Conservation (phyloP, 495 filamentous ascomycete species). For the Elaphomyces granulatus region DNA sequence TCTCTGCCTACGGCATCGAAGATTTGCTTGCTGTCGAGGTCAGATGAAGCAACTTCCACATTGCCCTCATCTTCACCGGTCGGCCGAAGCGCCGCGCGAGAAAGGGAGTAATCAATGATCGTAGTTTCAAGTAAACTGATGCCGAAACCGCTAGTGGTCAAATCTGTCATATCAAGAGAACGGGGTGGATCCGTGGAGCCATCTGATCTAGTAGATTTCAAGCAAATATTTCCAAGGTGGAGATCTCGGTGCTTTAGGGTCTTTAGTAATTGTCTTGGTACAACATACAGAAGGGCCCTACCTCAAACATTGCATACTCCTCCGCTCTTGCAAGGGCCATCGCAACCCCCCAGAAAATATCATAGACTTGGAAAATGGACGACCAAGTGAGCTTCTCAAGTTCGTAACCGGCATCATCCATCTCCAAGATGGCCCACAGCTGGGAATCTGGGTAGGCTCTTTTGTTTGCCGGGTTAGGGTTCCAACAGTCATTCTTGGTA, state of each 20-base stretch:
- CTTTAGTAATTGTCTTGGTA: slow-evolving; percentile 1
- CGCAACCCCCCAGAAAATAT: slow-evolving; percentile 71
- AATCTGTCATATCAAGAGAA: slow-evolving; percentile 6
- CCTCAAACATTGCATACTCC: slow-evolving; percentile 58
- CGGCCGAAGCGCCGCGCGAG: slow-evolving; percentile 37
- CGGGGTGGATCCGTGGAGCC: slow-evolving; percentile 15
- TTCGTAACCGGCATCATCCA: slow-evolving; percentile 72
- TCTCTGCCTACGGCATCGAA: slow-evolving; percentile 32
- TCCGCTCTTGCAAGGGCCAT: slow-evolving; percentile 68
- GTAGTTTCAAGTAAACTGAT: slow-evolving; percentile 61
- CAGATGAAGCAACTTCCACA: slow-evolving; percentile 28
- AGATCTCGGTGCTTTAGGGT: slow-evolving; percentile 58
- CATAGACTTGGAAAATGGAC: slow-evolving; percentile 52
- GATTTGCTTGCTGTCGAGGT: slow-evolving; percentile 33
- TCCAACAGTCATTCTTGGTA: slow-evolving; percentile 42
- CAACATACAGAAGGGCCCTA: too few species aligned
- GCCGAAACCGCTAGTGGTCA: slow-evolving; percentile 40
- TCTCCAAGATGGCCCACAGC: slow-evolving; percentile 68
- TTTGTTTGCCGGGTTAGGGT: slow-evolving; percentile 49
- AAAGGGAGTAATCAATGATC: slow-evolving; percentile 83
- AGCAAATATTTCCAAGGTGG: slow-evolving; percentile 78
- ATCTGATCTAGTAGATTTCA: slow-evolving; percentile 32
- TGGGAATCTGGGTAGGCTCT: slow-evolving; percentile 49
- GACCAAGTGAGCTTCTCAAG: slow-evolving; percentile 47
- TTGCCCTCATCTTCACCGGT: slow-evolving; percentile 14